Evolutionary conservation across 2,329 filamentous ascomycete genomes (phyloP).

Genomic region (Pseudogymnoascus sp.): DNA sequence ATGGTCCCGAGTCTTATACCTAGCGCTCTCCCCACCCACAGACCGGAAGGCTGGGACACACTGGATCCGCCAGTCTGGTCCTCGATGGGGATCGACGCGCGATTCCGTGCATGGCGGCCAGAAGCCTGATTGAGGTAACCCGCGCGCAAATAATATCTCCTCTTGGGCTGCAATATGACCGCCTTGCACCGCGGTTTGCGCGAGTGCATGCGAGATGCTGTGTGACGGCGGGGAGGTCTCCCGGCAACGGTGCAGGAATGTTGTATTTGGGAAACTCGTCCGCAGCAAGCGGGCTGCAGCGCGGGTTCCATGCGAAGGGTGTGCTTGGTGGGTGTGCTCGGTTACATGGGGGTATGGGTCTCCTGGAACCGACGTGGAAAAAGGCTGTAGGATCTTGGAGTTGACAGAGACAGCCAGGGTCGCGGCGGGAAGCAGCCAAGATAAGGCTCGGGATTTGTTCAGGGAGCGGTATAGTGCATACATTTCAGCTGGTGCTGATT

Average conservation of each 20-base stretch:
- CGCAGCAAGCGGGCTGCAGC: neutral
- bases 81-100: neutral
- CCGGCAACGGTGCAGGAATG: neutral
- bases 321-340: neutral
- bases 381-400: neutral
- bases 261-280: neutral
- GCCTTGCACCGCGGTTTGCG: neutral
- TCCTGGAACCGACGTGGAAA: neutral
- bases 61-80: conserved; percentile 3
- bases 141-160: neutral
- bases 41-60: neutral
- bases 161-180: neutral
- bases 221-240: neutral
- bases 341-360: neutral
- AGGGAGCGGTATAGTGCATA: neutral
- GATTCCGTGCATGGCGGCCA: neutral
- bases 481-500: neutral
- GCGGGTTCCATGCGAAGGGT: neutral
- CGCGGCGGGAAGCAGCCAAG: neutral
- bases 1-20: neutral
- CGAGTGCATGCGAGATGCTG: neutral
- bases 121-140: neutral
- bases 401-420: neutral
- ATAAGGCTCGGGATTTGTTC: neutral
- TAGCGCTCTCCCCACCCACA: neutral